Evolutionary conservation across 2,329 filamentous ascomycete species (phyloP), one percentile per base, ranked within the genome.

Genomic region (Dactylellina sp.): DNA sequence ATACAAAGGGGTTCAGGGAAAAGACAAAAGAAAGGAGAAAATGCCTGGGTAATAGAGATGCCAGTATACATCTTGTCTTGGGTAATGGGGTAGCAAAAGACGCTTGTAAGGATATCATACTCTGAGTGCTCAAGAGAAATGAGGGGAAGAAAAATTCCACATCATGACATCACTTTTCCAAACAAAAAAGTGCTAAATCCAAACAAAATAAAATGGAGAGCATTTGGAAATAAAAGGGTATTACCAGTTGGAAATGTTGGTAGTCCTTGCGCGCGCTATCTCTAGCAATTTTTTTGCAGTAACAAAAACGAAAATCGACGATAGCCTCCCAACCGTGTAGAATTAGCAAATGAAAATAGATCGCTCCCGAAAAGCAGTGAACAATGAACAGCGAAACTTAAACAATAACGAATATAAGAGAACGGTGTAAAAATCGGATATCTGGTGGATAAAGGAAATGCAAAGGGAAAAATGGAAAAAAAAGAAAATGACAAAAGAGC

Each of bases 291-390:
- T 64, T 63, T 53, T 40, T 60, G 47, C 46, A 72, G 59, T 52
- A 53, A 60, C 68, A 53, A 50, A 57, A 72, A 63, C 63, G 56
- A 60, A 64, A 71, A 72, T 63, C 59, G 60, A 72, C 60, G 25
- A 59, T 65, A 72, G 53, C 68, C 68, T 72, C 68, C 66, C 68
- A 72, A 50, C 68, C 59, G 47, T 72, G 60, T 72, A 72, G 65
- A 60, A 57, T 64, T 60, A 72, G 59, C 68, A 64, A 72, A 71
- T 49, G 35, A 42, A 55, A 59, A 63, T 46, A 60, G 60, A 52
- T 72, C 68, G 68, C 68, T 72, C 61, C 68, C 65, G 25, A 62
- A 61, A n/a, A 42, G 46, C 32, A 50, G 49, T 11, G 1, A 50
- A 37, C 16, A 62, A 59, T 22, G 20, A 24, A 46, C 37, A 59